phyloP scores from a whole-genome alignment of 257 asterid species.

The Nicotiana undulata region DNA sequence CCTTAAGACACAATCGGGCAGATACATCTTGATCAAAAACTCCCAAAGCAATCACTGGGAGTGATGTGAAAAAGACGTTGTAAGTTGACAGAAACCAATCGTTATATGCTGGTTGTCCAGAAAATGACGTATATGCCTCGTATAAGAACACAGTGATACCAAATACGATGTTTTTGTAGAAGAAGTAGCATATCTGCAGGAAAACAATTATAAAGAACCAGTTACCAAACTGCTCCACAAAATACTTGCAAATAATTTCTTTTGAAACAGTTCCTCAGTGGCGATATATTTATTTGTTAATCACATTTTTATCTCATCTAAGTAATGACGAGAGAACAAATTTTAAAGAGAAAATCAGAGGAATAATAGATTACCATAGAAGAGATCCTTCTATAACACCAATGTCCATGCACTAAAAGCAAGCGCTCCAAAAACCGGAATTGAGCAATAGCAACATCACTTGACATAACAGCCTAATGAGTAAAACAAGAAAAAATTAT shows the following conservation, averaged over 20 bases:
- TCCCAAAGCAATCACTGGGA: conserved; percentile 86
- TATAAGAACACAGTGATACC: conserved; percentile 66
- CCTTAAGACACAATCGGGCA: conserved; percentile 77
- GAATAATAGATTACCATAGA: conserved; percentile 51
- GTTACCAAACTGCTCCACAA: neutral
- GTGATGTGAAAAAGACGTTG: conserved; percentile 89
- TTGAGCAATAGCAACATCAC: conserved; percentile 89
- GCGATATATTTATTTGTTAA: neutral
- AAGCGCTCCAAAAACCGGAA: conserved; percentile 75
- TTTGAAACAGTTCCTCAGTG: neutral
- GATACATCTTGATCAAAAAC: conserved; percentile 94
- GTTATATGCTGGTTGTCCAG: conserved; percentile 75
- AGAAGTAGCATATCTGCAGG: conserved; percentile 79
- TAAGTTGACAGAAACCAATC: conserved; percentile 87
- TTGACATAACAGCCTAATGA: conserved; percentile 84
- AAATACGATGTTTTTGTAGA: conserved; percentile 66
- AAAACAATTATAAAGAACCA: conserved; percentile 4
- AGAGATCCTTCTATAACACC: conserved; percentile 93
- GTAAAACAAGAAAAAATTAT: neutral
- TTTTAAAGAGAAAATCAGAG: neutral
- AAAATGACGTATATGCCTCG: conserved; percentile 62
- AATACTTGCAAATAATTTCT: neutral
- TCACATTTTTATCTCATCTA: neutral
- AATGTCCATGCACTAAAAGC: conserved; percentile 91
- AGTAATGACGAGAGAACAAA: neutral